Base-by-base conservation (phyloP, 179 eudicot genomes). In the Pouteria campechiana region DNA sequence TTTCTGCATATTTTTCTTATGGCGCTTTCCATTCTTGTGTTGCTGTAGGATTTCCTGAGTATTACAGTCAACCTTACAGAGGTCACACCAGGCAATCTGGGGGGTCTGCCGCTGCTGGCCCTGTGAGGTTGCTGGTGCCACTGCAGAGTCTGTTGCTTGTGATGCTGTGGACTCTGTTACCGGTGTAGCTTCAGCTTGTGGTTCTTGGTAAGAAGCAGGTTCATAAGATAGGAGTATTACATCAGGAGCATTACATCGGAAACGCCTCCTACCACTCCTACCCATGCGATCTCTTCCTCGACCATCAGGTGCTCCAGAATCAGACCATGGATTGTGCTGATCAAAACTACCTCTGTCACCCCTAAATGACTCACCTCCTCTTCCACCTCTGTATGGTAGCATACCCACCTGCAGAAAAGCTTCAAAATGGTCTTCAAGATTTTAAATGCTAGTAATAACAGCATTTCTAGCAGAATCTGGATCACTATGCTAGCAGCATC, bases 21-120 rank as follows among this genome's bases (percentile, higher is more conserved):
- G 80, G 18, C 41, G 43, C 31, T 69, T 69, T 20, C 80, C 80
- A 18, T 41, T 65, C 50, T 54, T 69, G 61, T 74, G 80, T 43
- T 59, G 63, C 41, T 69, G 61, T 28, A 74, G 69, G 23, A 74
- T 52, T 58, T 69, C 80, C 17, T 50, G 27, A 40, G 55, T 69
- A 32, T 45, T 69, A 61, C 75, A 69, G 11, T 65, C 70, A 9
- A 69, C 63, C 37, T 34, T 58, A 64, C 80, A 74, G 16, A 74
- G 44, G 23, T 74, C 80, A 39, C 80, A 74, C 55, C 48, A 35
- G 2, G 46, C 54, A 10, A 36, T 27, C 42, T 41, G 65, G 4
- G 49, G 34, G 48, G 57, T 57, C n/a, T n/a, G n/a, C 27, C 21
- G 53, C 12, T 23, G 50, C 33, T 32, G 39, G 29, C 64, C 42